A percentile compares a stretch with the other conserved stretches of the same genome.
Conservation (phyloP, 1,284 basidiomycete genomes). For the Boletus calvinii region DNA sequence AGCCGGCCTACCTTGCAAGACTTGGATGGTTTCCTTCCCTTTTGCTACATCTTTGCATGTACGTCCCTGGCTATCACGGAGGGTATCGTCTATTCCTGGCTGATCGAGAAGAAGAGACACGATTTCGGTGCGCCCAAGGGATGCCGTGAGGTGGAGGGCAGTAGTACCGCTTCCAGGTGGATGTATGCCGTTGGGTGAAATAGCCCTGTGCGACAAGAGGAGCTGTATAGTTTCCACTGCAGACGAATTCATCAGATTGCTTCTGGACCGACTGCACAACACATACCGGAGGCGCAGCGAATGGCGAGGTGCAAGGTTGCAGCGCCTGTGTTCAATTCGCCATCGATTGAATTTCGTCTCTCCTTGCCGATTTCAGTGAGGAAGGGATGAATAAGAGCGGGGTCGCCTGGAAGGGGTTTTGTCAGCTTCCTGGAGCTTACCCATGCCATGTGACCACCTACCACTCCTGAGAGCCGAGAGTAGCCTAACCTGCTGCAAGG, state of each 20-base stretch:
- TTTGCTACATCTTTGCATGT: slow-evolving; percentile 77
- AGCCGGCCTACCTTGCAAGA: slow-evolving; percentile 58
- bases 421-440: slow-evolving; percentile 2
- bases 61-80: slow-evolving; percentile 68
- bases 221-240: slow-evolving; percentile 45
- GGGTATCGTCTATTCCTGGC: slow-evolving; percentile 78
- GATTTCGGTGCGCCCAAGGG: slow-evolving; percentile 77
- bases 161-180: slow-evolving; percentile 75
- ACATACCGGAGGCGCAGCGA: slow-evolving; percentile 77
- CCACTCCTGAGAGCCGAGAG: slow-evolving; percentile 75
- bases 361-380: slow-evolving; percentile 74
- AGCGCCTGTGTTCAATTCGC: slow-evolving; percentile 59
- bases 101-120: slow-evolving; percentile 76
- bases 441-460: slow-evolving; percentile 24
- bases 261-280: neutral
- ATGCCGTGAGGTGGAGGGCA: slow-evolving; percentile 84
- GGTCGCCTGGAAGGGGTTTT: slow-evolving; percentile 52
- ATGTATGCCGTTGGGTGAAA: slow-evolving; percentile 75
- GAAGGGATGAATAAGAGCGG: slow-evolving; percentile 79
- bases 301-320: slow-evolving; percentile 85
- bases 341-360: slow-evolving; percentile 47
- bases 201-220: slow-evolving; percentile 70
- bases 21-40: slow-evolving; percentile 67
- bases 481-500: slow-evolving; percentile 69
- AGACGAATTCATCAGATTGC: slow-evolving; percentile 5